Evolutionary conservation across 163 green algal species (phyloP).

Genomic region (Volvox carteri): DNA sequence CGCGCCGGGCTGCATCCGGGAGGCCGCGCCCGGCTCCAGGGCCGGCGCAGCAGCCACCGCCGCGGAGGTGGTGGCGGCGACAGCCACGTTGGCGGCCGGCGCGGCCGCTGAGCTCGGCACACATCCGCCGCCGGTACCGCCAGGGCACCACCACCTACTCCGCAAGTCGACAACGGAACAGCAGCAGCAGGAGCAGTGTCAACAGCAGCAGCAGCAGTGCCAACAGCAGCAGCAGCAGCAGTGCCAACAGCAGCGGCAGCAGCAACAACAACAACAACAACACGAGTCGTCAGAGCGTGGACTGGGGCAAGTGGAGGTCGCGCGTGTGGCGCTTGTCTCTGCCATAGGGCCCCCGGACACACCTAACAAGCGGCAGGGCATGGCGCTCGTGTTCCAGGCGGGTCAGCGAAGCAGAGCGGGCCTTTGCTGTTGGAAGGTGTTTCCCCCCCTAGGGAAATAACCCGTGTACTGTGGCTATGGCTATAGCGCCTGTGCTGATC

Average conservation of each 20-base stretch:
- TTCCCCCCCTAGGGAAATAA: too few relatives aligned
- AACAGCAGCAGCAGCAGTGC: neutral
- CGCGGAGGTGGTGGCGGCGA: neutral
- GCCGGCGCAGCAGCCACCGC: too few relatives aligned
- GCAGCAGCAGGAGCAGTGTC: neutral
- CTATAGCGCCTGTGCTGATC: too few relatives aligned
- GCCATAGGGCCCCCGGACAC: slow-evolving; percentile 35
- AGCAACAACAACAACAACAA: neutral
- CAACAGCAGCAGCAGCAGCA: neutral
- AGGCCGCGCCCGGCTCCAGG: neutral
- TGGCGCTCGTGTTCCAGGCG: slow-evolving; percentile 49
- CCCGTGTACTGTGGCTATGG: too few relatives aligned
- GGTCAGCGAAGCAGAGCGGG: too few relatives aligned
- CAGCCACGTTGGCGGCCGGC: neutral
- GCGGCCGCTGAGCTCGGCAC: neutral
- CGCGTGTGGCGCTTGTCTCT: slow-evolving; percentile 34
- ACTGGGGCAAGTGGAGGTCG: neutral
- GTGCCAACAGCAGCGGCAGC: neutral
- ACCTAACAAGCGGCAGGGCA: slow-evolving; percentile 34
- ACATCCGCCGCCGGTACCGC: neutral
- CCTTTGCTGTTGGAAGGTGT: neutral
- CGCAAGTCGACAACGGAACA: too few relatives aligned
- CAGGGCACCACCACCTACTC: neutral
- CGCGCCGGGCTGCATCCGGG: neutral
- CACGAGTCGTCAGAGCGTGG: neutral